Percentiles rank a stretch among this genome's conserved stretches.
These are phyloP conservation scores for Colletotrichum tanaceti DNA, from an alignment of 2,329 filamentous ascomycete species.

Conservation along the genomic window DNA sequence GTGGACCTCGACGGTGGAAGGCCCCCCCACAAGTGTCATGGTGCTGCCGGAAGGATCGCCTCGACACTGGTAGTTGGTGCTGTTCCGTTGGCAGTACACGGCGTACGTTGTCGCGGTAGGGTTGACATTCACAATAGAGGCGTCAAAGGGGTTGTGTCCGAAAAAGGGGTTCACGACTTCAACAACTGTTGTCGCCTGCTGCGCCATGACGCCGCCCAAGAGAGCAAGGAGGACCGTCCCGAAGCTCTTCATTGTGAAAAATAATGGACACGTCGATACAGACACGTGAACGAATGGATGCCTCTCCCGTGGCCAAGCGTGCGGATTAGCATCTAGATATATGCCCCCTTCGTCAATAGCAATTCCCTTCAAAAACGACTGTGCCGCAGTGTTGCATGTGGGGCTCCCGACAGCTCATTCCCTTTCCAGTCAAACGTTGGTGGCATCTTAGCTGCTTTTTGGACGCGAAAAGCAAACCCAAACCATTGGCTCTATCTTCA, in stretches of 20 bases:
- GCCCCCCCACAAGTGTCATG: slow-evolving; percentile 48
- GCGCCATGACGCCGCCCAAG: slow-evolving; percentile 43
- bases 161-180: slow-evolving; percentile 46
- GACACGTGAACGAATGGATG: neutral
- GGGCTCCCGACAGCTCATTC: neutral
- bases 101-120: slow-evolving; percentile 47
- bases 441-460: neutral
- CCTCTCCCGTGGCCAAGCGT: neutral
- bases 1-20: slow-evolving; percentile 44
- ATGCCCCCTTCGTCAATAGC: neutral
- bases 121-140: slow-evolving; percentile 48
- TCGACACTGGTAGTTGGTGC: slow-evolving; percentile 44
- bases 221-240: slow-evolving; percentile 9
- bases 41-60: slow-evolving; percentile 35
- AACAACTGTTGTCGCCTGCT: slow-evolving; percentile 44
- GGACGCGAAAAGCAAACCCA: neutral
- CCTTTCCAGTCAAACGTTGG: slow-evolving; percentile 13
- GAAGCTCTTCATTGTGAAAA: slow-evolving; percentile 7
- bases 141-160: slow-evolving; percentile 44
- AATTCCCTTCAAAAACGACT: neutral
- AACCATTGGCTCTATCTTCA: neutral
- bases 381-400: slow-evolving; percentile 6
- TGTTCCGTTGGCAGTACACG: slow-evolving; percentile 44
- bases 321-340: neutral
- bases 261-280: too few relatives aligned